A percentile compares a stretch with the other conserved stretches of the same genome.
These are phyloP conservation scores for Chrysoporthe puriensis DNA, from an alignment of 2,329 filamentous ascomycete genomes.

Conservation along the genomic window DNA sequence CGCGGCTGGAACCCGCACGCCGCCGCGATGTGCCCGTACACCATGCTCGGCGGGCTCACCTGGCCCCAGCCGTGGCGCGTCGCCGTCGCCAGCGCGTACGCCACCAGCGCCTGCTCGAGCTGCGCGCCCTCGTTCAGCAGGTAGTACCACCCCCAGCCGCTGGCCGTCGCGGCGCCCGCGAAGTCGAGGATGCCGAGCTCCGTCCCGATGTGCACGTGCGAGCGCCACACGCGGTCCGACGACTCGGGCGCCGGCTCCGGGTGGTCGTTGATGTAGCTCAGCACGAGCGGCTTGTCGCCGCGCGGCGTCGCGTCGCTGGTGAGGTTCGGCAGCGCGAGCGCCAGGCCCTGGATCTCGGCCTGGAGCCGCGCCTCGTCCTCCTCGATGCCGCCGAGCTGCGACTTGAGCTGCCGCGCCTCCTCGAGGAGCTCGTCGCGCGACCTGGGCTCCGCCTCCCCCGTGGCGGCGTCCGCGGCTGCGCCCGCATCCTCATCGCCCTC, in stretches of 20 bases:
- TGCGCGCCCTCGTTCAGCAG: slow-evolving; percentile 88
- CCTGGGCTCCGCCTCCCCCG: slow-evolving; percentile 37
- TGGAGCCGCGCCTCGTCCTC: slow-evolving; percentile 62
- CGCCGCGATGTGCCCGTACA: slow-evolving; percentile 87
- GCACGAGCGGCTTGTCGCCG: slow-evolving; percentile 64
- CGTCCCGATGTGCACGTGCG: slow-evolving; percentile 84
- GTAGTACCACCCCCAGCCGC: slow-evolving; percentile 98
- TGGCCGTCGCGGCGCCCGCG: slow-evolving; percentile 74
- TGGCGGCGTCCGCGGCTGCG: not conserved
- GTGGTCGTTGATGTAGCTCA: slow-evolving; percentile 80
- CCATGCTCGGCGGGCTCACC: slow-evolving; percentile 84
- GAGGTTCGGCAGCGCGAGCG: slow-evolving; percentile 82
- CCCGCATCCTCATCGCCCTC: slow-evolving; percentile 38
- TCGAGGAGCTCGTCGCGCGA: slow-evolving; percentile 59
- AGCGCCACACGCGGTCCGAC: slow-evolving; percentile 61
- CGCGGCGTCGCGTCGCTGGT: slow-evolving; percentile 77
- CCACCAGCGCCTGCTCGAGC: slow-evolving; percentile 91
- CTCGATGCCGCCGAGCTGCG: slow-evolving; percentile 62
- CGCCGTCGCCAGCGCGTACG: slow-evolving; percentile 79
- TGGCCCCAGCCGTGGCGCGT: slow-evolving; percentile 73
- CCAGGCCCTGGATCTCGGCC: slow-evolving; percentile 72
- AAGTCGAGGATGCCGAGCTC: slow-evolving; percentile 94
- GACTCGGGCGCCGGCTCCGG: slow-evolving; percentile 43
- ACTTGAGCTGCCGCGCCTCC: slow-evolving; percentile 69
- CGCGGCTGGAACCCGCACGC: slow-evolving; percentile 95